These are phyloP conservation scores for Candolleomyces aberdarensis DNA, from an alignment of 768 basidiomycete genomes.

Conservation along the genomic window DNA sequence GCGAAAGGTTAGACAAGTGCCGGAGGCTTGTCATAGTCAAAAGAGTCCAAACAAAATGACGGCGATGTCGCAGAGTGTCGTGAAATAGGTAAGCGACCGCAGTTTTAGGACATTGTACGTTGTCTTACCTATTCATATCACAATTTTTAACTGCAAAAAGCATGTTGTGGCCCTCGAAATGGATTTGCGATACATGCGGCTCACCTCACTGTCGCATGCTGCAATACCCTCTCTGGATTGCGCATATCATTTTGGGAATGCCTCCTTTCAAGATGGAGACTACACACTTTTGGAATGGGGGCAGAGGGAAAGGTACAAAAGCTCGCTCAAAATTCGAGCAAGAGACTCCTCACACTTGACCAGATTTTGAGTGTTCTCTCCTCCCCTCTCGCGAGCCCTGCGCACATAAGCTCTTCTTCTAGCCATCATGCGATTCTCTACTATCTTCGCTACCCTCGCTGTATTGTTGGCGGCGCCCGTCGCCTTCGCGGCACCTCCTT, in stretches of 20 bases:
- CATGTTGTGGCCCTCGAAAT: not conserved
- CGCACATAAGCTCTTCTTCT: not conserved
- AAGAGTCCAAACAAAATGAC: not conserved
- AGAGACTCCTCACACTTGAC: not conserved
- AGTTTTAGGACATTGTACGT: not conserved
- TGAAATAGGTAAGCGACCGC: not conserved
- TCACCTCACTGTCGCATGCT: not conserved
- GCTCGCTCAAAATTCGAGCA: not conserved
- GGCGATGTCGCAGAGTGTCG: not conserved
- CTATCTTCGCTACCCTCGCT: conserved; percentile 2
- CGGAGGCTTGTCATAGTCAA: not conserved
- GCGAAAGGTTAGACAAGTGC: not conserved
- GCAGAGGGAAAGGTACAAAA: not conserved
- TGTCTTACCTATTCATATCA: not conserved
- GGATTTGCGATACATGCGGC: not conserved
- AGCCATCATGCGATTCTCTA: conserved; percentile 3
- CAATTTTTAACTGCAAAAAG: not conserved
- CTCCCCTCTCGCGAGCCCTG: not conserved
- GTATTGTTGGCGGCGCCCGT: not conserved
- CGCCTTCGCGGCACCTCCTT: conserved; percentile 3
- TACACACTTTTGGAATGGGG: not conserved
- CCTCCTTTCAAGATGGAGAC: not conserved
- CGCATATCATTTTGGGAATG: not conserved
- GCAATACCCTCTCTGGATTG: not conserved
- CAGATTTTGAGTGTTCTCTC: not conserved